Evolutionary conservation across 176 grass and related monocot genomes (phyloP), one percentile per base, ranked within the genome.

Genomic region (Zoysia pacifica): DNA sequence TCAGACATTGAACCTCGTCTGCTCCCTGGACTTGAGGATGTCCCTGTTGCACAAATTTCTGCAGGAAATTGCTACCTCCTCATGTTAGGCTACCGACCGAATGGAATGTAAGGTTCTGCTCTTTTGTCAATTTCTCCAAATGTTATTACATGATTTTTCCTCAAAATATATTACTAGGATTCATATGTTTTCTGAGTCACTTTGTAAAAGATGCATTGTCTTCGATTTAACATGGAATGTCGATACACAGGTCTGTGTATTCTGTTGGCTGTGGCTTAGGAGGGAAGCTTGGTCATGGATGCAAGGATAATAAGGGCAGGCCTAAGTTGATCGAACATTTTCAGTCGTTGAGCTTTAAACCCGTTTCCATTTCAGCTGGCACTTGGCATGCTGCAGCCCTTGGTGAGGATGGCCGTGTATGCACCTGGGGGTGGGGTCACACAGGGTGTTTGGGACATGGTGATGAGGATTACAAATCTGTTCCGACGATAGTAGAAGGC

Each of bases 181-280:
- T 28, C 28, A 28, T 28, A 28, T 28, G 28, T 28, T 28, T 28
- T 28, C 28, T 0, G 28, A 28, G 28, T 28, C 28, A 28, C 28
- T 28, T 28, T 28, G 28, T 28, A 28, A 28, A 28, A 12, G 10
- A 39, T 37, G 12, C 38, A 7, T 64, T 64, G 10, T 39, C 10
- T 11, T 39, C 4, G 11, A 39, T 39, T 71, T 49, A 71, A 71
- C 10, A 48, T 16, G 8, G 10, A 4, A 53, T 53, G 5, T 13
- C 1, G 5, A 87, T 62, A 18, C 82, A 65, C 88, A 94, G 91
- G 91, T 89, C 88, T 49, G 91, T 94, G n/a, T 94, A 94, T 61
- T 91, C 91, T 55, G 63, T 94, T 37, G 91, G 91, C 12, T 94
- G 91, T 86, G 91, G 91, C 65, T 78, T 91, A 75, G 91, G 91